Evolutionary conservation across 2,329 filamentous ascomycete genomes (phyloP).

Genomic region (Phialemoniopsis sp.): DNA sequence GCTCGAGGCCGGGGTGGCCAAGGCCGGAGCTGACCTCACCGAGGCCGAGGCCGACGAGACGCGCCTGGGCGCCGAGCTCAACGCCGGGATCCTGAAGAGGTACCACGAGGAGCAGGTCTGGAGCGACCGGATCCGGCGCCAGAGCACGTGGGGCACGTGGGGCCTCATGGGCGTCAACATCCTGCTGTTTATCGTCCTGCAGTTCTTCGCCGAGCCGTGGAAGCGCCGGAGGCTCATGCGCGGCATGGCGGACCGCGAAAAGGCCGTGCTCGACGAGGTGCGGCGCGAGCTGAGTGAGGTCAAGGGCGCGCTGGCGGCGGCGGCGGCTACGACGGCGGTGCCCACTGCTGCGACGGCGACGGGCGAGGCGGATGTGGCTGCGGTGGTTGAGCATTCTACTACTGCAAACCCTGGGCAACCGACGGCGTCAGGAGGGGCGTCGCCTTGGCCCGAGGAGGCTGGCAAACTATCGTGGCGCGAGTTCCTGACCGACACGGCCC

Average conservation of each 20-base stretch:
- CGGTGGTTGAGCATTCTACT: constrained; percentile 7
- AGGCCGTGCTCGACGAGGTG: constrained; percentile 49
- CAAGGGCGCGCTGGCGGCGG: constrained; percentile 17
- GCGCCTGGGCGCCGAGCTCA: constrained; percentile 69
- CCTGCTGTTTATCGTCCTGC: constrained; percentile 77
- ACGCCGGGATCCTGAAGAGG: constrained; percentile 77
- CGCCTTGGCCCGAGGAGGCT: no score
- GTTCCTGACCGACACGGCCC: constrained; percentile 30
- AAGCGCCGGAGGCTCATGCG: constrained; percentile 74
- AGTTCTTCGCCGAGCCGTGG: constrained; percentile 93
- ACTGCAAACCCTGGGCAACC: constrained; percentile 3
- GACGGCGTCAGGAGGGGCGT: no score
- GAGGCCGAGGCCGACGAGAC: constrained; percentile 77
- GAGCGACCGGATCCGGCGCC: constrained; percentile 94
- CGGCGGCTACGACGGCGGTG: constrained; percentile 8
- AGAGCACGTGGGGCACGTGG: constrained; percentile 98
- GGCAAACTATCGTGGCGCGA: constrained; percentile 34
- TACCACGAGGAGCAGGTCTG: constrained; percentile 99
- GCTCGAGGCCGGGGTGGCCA: constrained; percentile 79
- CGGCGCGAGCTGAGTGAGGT: constrained; percentile 34
- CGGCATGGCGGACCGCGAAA: constrained; percentile 77
- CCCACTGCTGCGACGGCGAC: constrained; percentile 6
- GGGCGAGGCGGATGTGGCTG: constrained; percentile 2
- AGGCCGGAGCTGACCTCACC: constrained; percentile 67
- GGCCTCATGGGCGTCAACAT: constrained; percentile 97